Evolutionary conservation across 2,329 filamentous ascomycete species (phyloP).

Genomic region (Diplocarpon mali): DNA sequence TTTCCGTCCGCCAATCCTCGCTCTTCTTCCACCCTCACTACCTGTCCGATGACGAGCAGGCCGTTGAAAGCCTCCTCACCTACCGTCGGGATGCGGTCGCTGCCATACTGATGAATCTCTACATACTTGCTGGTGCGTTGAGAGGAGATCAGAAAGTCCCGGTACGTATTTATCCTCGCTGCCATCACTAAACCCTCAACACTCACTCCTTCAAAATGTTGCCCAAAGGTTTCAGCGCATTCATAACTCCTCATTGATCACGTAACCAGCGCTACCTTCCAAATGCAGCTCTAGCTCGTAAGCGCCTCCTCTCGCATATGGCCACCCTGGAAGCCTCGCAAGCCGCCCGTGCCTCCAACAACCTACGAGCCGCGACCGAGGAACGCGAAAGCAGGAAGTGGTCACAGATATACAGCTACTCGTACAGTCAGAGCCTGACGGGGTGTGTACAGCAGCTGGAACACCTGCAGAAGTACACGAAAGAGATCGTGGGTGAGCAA

Average conservation of each 20-base stretch:
- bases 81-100: conserved; percentile 47
- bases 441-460: conserved; percentile 42
- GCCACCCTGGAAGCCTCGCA: conserved; percentile 35
- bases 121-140: conserved; percentile 45
- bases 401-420: conserved; percentile 46
- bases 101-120: conserved; percentile 45
- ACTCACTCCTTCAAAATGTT: too few species aligned
- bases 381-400: conserved; percentile 32
- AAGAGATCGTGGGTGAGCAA: conserved; percentile 46
- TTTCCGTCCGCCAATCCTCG: conserved; percentile 45
- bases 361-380: background rate
- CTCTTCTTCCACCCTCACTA: conserved; percentile 45
- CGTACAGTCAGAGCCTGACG: conserved; percentile 41
- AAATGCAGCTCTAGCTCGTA: conserved; percentile 41
- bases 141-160: conserved; percentile 39
- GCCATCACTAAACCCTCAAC: background rate
- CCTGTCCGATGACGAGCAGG: conserved; percentile 38
- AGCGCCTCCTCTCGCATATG: conserved; percentile 40
- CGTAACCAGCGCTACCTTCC: conserved; percentile 37
- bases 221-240: too few species aligned
- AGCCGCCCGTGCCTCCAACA: background rate
- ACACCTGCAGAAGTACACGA: conserved; percentile 44
- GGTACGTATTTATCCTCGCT: conserved; percentile 7
- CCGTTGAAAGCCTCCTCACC: conserved; percentile 37
- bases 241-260: background rate